Conservation (phyloP, 176 grass and related monocot species). For the Eragrostis nindensis region DNA sequence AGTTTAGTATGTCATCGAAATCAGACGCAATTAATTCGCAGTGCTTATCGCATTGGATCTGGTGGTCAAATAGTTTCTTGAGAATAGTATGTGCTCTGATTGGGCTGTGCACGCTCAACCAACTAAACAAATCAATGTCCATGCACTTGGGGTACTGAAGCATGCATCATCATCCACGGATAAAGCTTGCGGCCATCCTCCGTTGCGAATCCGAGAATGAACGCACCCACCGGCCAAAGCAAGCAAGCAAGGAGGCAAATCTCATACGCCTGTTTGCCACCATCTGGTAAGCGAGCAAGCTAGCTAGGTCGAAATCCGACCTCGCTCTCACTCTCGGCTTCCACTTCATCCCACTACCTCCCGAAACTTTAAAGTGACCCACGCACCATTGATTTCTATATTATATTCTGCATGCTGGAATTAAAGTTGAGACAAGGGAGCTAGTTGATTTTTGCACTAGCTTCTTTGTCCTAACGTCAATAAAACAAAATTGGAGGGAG, state of each 20-base stretch:
- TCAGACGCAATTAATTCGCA: neutral
- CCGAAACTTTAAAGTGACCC: conserved; percentile 10
- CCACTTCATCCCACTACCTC: conserved; percentile 17
- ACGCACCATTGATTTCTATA: conserved; percentile 9
- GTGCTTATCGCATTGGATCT: neutral
- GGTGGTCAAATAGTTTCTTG: conserved; percentile 8
- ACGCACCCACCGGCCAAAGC: conserved; percentile 41
- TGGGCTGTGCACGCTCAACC: neutral
- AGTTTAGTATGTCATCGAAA: neutral
- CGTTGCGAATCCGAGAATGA: conserved; percentile 43
- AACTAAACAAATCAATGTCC: conserved; percentile 3
- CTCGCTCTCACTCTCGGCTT: conserved; percentile 22
- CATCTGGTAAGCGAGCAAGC: neutral
- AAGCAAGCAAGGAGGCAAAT: conserved; percentile 26
- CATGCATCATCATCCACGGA: conserved; percentile 13
- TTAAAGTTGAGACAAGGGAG: too few relatives aligned
- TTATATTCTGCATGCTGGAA: neutral
- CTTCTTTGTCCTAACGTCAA: too few relatives aligned
- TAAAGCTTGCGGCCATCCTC: conserved; percentile 17
- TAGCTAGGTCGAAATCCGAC: neutral
- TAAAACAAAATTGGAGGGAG: too few relatives aligned
- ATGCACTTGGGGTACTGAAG: conserved; percentile 5
- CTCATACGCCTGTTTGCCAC: conserved; percentile 41
- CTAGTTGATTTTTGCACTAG: too few relatives aligned
- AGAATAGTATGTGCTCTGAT: neutral